Conservation (phyloP, 1,284 basidiomycete species). For the Fistulina hepatica region DNA sequence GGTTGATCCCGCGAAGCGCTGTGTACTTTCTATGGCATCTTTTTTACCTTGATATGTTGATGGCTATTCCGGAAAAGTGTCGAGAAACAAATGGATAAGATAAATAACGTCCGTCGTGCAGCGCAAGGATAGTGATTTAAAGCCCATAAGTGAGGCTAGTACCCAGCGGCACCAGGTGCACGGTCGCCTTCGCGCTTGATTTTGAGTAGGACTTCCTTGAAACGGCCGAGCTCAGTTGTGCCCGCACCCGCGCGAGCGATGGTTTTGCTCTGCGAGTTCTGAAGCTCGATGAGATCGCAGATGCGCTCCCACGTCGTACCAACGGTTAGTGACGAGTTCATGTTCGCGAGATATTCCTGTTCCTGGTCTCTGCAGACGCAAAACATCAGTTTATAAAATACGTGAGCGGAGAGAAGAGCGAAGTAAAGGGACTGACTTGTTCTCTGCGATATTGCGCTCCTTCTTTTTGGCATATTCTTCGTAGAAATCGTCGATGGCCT, state of each 20-base stretch:
- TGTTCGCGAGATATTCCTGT: conserved; percentile 63
- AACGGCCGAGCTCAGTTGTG: conserved; percentile 80
- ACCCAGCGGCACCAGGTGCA: conserved; percentile 87
- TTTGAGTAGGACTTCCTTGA: conserved; percentile 84
- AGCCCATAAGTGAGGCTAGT: too few species aligned
- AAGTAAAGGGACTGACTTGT: conserved; percentile 63
- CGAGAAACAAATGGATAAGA: too few species aligned
- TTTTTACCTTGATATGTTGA: too few species aligned
- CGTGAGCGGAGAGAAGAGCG: neutral
- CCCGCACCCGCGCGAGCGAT: conserved; percentile 80
- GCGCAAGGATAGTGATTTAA: too few species aligned
- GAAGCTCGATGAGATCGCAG: conserved; percentile 75
- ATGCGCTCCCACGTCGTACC: conserved; percentile 98
- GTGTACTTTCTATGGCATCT: too few species aligned
- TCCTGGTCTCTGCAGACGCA: conserved; percentile 67
- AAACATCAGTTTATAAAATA: conserved; percentile 6
- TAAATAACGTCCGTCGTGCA: too few species aligned
- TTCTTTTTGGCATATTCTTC: conserved; percentile 89
- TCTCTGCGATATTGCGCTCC: conserved; percentile 87
- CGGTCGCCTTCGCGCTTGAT: conserved; percentile 81
- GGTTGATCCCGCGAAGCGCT: too few species aligned
- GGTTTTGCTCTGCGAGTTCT: conserved; percentile 97
- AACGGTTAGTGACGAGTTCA: conserved; percentile 70
- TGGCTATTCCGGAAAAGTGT: too few species aligned
- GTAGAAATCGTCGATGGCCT: conserved; percentile 93